phyloP scores from a whole-genome alignment of 768 basidiomycete species.

The Panaeolus cyanescens region DNA sequence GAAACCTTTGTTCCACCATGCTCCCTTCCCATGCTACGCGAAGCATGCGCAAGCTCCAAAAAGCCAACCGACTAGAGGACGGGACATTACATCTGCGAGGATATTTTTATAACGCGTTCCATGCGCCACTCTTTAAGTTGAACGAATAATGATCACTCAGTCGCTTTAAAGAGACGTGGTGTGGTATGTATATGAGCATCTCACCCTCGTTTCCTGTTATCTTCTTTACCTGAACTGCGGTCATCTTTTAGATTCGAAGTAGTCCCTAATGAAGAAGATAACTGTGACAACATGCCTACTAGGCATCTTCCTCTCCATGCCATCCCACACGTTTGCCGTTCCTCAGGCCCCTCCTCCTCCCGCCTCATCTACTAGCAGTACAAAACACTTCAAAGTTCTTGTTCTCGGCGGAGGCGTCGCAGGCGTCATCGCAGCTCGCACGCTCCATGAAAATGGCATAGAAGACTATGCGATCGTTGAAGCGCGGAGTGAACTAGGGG shows the following conservation, averaged over 20 bases:
- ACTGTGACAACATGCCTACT: neutral
- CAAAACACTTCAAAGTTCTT: conserved; percentile 36
- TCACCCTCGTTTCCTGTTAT: too few relatives aligned
- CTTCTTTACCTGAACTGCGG: too few relatives aligned
- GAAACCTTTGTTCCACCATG: too few relatives aligned
- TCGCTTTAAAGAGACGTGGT: too few relatives aligned
- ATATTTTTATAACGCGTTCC: too few relatives aligned
- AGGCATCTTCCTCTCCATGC: neutral
- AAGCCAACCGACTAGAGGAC: too few relatives aligned
- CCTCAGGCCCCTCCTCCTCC: neutral
- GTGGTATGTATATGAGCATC: too few relatives aligned
- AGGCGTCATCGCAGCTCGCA: conserved; percentile 65
- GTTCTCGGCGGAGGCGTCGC: conserved; percentile 70
- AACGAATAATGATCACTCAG: too few relatives aligned
- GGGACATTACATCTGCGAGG: too few relatives aligned
- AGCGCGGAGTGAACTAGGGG: conserved; percentile 59
- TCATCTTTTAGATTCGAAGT: too few relatives aligned
- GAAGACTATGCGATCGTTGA: conserved; percentile 64
- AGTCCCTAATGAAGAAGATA: neutral
- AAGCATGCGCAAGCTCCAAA: neutral
- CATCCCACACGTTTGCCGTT: neutral
- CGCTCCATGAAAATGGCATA: conserved; percentile 54
- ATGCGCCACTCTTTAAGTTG: too few relatives aligned
- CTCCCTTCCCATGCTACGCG: neutral
- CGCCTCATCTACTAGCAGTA: neutral